phyloP scores from a whole-genome alignment of 73 alveolate species.

The Tetrahymena borealis region DNA sequence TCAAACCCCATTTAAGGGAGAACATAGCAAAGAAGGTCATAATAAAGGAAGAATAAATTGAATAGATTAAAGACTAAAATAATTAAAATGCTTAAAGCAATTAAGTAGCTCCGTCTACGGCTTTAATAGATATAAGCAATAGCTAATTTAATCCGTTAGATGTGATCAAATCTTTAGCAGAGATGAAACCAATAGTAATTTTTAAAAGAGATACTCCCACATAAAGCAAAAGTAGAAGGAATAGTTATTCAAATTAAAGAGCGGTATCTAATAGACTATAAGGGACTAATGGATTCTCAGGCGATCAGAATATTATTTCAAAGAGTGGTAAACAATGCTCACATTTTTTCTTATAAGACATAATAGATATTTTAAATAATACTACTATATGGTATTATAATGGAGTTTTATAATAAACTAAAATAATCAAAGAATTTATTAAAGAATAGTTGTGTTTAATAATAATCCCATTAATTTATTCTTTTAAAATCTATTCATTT shows the following conservation, averaged over 20 bases:
- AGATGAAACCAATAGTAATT: not conserved
- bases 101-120: not conserved
- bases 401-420: no score
- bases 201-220: not conserved
- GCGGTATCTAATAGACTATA: not conserved
- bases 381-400: no score
- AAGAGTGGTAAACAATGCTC: not conserved
- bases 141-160: constrained; percentile 1
- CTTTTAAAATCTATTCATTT: no score
- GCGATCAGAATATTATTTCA: not conserved
- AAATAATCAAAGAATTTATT: no score
- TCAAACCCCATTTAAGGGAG: not conserved
- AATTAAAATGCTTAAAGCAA: not conserved
- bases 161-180: not conserved
- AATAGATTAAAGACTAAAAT: not conserved
- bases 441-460: no score
- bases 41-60: not conserved
- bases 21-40: not conserved
- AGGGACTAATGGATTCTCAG: not conserved
- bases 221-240: not conserved
- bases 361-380: no score
- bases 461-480: no score
- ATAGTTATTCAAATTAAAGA: not conserved
- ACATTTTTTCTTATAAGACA: no score
- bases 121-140: not conserved